phyloP scores from a whole-genome alignment of 164 flowering plant species.

The grape (Vitis vinifera) region DNA sequence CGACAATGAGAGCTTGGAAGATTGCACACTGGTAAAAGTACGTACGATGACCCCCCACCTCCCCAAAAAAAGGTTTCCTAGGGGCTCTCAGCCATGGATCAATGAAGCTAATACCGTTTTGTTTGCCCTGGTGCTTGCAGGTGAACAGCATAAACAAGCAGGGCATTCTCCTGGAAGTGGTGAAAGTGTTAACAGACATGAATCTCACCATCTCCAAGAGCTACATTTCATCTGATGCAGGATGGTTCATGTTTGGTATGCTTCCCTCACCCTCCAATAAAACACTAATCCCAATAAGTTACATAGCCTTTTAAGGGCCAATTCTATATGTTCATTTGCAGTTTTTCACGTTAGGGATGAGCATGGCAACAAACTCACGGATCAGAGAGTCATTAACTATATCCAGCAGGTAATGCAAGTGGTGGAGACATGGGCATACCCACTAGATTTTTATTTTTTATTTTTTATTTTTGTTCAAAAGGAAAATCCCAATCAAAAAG shows the following conservation, averaged over 20 bases:
- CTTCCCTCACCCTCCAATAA: too few species aligned
- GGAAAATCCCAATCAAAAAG: too few species aligned
- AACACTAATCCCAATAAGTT: too few species aligned
- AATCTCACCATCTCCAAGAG: slow-evolving; percentile 57
- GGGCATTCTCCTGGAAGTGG: slow-evolving; percentile 65
- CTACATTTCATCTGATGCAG: slow-evolving; percentile 79
- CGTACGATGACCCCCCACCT: too few species aligned
- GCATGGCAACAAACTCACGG: slow-evolving; percentile 52
- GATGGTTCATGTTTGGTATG: slow-evolving; percentile 88
- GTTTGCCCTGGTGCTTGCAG: slow-evolving; percentile 22
- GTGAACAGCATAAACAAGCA: slow-evolving; percentile 69
- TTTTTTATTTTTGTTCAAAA: too few species aligned
- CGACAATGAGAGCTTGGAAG: slow-evolving; percentile 59
- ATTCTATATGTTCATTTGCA: slow-evolving; percentile 24
- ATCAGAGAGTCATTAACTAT: slow-evolving; percentile 40
- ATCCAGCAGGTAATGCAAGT: slow-evolving; percentile 52
- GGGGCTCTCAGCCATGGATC: too few species aligned
- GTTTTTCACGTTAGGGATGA: slow-evolving; percentile 77
- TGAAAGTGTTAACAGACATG: slow-evolving; percentile 67
- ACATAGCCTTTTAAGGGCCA: background rate
- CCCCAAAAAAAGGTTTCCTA: too few species aligned
- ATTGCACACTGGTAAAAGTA: slow-evolving; percentile 64
- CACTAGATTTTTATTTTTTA: too few species aligned
- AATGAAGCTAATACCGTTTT: background rate
- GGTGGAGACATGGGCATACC: too few species aligned